These are phyloP conservation scores for Fagus crenata DNA, from an alignment of 306 rosid genomes.

Conservation along the genomic window DNA sequence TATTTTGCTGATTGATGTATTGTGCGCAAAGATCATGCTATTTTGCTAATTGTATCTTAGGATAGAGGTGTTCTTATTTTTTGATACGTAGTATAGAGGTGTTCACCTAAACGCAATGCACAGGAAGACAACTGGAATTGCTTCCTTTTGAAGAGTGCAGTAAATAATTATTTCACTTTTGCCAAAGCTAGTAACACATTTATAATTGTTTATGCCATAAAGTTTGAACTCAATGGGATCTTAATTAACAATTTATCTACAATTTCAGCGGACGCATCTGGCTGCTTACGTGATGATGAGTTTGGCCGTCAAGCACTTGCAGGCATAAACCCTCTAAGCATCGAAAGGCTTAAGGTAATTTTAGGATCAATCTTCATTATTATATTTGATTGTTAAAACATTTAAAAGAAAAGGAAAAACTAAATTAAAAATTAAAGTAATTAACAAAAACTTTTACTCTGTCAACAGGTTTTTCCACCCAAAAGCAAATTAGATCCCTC, in stretches of 20 bases:
- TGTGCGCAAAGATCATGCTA: too few species aligned
- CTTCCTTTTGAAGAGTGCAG: too few species aligned
- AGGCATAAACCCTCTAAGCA: conserved; percentile 17
- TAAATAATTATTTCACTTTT: too few species aligned
- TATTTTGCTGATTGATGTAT: too few species aligned
- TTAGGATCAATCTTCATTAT: too few species aligned
- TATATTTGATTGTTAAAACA: neutral
- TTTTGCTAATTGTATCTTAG: too few species aligned
- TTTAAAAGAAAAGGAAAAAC: neutral
- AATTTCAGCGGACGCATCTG: conserved; percentile 3
- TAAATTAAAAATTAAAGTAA: neutral
- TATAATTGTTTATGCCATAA: neutral
- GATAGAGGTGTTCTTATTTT: too few species aligned
- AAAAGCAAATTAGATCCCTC: conserved; percentile 51
- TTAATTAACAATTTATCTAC: neutral
- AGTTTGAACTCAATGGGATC: too few species aligned
- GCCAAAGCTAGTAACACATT: neutral
- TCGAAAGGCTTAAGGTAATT: conserved; percentile 8
- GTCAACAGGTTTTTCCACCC: conserved; percentile 49
- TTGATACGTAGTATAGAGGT: too few species aligned
- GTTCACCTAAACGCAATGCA: too few species aligned
- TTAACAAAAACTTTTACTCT: neutral
- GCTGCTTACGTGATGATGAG: conserved; percentile 7
- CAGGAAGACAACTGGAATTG: too few species aligned
- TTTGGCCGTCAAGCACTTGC: conserved; percentile 21